Evolutionary conservation across 179 eudicot genomes (phyloP).

Genomic region (Drosera spatulata): DNA sequence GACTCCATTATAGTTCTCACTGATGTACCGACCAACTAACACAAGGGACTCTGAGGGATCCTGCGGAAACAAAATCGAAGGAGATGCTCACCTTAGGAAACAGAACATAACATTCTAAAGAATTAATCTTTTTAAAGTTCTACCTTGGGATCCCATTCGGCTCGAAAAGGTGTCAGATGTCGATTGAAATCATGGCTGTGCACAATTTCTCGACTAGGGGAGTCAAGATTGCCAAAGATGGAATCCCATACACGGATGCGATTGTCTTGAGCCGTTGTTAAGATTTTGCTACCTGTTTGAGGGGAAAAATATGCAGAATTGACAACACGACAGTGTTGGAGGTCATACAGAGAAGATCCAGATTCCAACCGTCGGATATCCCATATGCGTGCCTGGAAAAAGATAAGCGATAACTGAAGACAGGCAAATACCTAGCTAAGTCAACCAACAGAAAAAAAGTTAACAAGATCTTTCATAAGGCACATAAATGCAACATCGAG

Average conservation of each 20-base stretch:
- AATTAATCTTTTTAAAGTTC: neutral
- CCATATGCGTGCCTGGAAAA: too few relatives aligned
- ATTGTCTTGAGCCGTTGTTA: constrained; percentile 87
- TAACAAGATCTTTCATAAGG: too few relatives aligned
- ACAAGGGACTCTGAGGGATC: constrained; percentile 84
- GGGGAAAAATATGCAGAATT: constrained; percentile 96
- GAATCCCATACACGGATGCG: constrained; percentile 93
- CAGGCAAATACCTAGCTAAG: too few relatives aligned
- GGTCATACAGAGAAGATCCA: constrained; percentile 54
- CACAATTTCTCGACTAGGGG: constrained; percentile 92
- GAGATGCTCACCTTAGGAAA: neutral
- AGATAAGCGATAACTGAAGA: too few relatives aligned
- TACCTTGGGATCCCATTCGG: constrained; percentile 99
- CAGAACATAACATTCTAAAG: neutral
- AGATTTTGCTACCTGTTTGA: constrained; percentile 77
- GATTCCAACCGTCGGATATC: constrained; percentile 69
- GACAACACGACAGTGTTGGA: constrained; percentile 78
- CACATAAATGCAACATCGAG: too few relatives aligned
- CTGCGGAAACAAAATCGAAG: constrained; percentile 25
- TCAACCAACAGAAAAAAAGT: too few relatives aligned
- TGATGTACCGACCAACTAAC: constrained; percentile 92
- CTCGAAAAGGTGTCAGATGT: constrained; percentile 79
- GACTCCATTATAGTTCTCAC: constrained; percentile 77
- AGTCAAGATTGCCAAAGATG: constrained; percentile 58
- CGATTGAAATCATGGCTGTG: constrained; percentile 97